Base-by-base conservation (phyloP, 2,329 filamentous ascomycete species). In the Hypomyces perniciosus region DNA sequence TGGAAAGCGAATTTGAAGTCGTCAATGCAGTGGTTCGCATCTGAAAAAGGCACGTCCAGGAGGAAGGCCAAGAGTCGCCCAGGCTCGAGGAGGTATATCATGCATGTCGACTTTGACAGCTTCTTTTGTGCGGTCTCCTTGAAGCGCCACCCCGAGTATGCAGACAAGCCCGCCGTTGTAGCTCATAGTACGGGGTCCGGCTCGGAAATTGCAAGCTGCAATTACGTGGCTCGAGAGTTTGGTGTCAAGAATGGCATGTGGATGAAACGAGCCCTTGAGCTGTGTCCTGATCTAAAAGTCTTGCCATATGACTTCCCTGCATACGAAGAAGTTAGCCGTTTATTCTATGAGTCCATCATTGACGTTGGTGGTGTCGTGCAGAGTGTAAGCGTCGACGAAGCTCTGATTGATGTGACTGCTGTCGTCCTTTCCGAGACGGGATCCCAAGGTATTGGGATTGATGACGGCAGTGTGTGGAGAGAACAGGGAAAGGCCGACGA, bases 221-320 rank as follows among this genome's bases (percentile, higher is more conserved):
- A 99, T 62, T 99, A 99, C 64, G 84, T 86, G 20, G 93, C 95
- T 6, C 83, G 93, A 35, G 78, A 81, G 31, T 93, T 85, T 59
- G 92, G 92, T 1, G 78, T 99, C 49, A 96, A 91, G 64, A 99
- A 99, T 59, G 95, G 95, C 35, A 99, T 97, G 93, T 99, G 95
- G 93, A 97, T 99, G 92, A 95, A 92, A 65, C 78, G 80, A 33
- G 93, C 93, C 0, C 76, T 86, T 53, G 85, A 93, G 58, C 68
- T 93, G 13, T 99, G 90, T 62, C 85, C 92, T 1, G 82, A 90
- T 26, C 74, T 99, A 13, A 90, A 95, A 59, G 84, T 97, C 2
- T 65, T 99, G n/a, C 88, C 91, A 0, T 99, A 99, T 61, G 91
- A 99, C 62, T 99, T 97, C 63, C 85, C 88, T 2, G 92, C 84